Evolutionary conservation across 345 rosid genomes (phyloP).

Genomic region (Eucalyptus erythrocorys): DNA sequence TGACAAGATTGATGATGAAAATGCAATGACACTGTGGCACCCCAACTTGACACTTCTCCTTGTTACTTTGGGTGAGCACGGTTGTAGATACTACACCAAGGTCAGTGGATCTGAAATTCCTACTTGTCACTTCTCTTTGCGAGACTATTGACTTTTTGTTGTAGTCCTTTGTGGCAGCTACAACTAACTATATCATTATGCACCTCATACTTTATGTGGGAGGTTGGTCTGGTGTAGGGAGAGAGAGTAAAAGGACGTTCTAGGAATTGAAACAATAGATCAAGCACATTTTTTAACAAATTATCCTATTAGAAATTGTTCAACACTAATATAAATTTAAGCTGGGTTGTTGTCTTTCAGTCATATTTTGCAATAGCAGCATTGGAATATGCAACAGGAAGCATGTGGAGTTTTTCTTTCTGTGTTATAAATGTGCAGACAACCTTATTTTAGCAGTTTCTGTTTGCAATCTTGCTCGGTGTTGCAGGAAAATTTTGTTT

Average conservation of each 20-base stretch:
- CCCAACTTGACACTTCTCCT: slow-evolving; percentile 69
- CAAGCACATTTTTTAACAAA: background rate
- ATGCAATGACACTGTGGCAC: slow-evolving; percentile 88
- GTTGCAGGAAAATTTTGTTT: background rate
- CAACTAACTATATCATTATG: background rate
- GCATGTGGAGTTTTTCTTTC: background rate
- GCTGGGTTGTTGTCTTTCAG: background rate
- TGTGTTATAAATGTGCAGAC: background rate
- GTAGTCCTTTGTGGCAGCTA: background rate
- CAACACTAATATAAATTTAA: background rate
- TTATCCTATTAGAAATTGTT: background rate
- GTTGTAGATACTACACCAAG: slow-evolving; percentile 94
- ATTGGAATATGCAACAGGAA: background rate
- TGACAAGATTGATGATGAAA: slow-evolving; percentile 56
- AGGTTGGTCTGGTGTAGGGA: background rate
- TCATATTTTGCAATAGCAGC: background rate
- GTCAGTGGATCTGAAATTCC: slow-evolving; percentile 8
- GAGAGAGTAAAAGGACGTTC: background rate
- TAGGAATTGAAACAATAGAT: background rate
- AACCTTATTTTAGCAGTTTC: background rate
- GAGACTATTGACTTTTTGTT: background rate
- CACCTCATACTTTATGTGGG: background rate
- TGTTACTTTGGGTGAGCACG: slow-evolving; percentile 91
- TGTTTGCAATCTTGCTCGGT: background rate
- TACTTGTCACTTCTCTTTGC: background rate